These are phyloP conservation scores for Trichophaea hybrida DNA, from an alignment of 2,329 filamentous ascomycete species.

Conservation along the genomic window DNA sequence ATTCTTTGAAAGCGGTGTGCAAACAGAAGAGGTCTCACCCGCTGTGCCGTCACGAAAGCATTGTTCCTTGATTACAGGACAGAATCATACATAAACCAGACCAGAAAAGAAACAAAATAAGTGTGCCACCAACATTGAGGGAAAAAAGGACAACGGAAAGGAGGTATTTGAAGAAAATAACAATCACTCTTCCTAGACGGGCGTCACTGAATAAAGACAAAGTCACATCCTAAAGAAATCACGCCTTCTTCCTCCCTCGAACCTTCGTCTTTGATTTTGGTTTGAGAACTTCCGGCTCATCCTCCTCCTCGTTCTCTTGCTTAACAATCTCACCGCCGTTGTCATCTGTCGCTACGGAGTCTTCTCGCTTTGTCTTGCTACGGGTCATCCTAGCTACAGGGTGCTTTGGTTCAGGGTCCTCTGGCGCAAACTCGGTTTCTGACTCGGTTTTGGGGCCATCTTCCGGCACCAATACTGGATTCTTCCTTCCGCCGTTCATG, in stretches of 20 bases:
- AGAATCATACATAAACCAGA: too few relatives aligned
- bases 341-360: background rate
- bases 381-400: slow-evolving; percentile 5
- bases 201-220: background rate
- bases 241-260: slow-evolving; percentile 6
- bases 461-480: slow-evolving; percentile 28
- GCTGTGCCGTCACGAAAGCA: too few relatives aligned
- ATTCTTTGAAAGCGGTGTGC: too few relatives aligned
- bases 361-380: slow-evolving; percentile 11
- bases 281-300: slow-evolving; percentile 3
- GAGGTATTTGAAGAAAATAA: background rate
- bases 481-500: slow-evolving; percentile 62
- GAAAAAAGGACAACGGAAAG: background rate
- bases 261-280: slow-evolving; percentile 7
- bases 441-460: background rate
- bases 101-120: background rate
- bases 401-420: background rate
- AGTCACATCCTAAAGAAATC: slow-evolving; percentile 4
- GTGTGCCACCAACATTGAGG: background rate
- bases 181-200: background rate
- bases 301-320: slow-evolving; percentile 1
- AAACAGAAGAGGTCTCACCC: too few relatives aligned
- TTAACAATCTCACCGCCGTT: background rate
- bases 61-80: too few relatives aligned
- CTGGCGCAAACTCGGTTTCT: background rate